These are phyloP conservation scores for Cladosporium sp. DNA, from an alignment of 2,329 filamentous ascomycete species.

Conservation along the genomic window DNA sequence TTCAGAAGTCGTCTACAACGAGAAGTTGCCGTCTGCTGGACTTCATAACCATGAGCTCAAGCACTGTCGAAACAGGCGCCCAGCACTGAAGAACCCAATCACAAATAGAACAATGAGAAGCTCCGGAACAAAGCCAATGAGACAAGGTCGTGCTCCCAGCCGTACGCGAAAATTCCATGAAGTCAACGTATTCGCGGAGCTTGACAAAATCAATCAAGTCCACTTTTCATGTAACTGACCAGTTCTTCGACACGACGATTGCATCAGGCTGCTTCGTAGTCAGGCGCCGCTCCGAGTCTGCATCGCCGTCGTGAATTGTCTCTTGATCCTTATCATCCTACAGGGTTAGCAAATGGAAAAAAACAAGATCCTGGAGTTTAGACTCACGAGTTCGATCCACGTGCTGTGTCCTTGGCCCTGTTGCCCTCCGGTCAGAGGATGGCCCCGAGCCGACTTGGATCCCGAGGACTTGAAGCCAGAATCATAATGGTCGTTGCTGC, in stretches of 20 bases:
- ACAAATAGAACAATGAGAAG: too few species aligned
- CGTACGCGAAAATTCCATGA: too few species aligned
- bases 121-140: too few species aligned
- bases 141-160: too few species aligned
- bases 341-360: neutral
- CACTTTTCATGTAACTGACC: constrained; percentile 4
- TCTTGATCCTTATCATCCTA: constrained; percentile 4
- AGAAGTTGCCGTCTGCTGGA: too few species aligned
- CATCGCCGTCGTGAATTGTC: neutral
- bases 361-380: neutral
- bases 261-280: neutral
- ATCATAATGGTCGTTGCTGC: neutral
- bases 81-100: too few species aligned
- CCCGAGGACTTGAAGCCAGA: neutral
- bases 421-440: neutral
- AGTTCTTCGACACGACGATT: constrained; percentile 5
- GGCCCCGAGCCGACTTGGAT: neutral
- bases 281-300: constrained; percentile 1
- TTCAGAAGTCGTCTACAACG: too few species aligned
- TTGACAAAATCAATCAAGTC: too few species aligned
- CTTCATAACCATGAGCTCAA: too few species aligned
- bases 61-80: too few species aligned
- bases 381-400: constrained; percentile 10
- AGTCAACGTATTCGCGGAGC: too few species aligned
- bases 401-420: neutral